Evolutionary conservation across 2,329 filamentous ascomycete species (phyloP), one percentile per base, ranked within the genome.

Genomic region (Cercospora brassicicola): DNA sequence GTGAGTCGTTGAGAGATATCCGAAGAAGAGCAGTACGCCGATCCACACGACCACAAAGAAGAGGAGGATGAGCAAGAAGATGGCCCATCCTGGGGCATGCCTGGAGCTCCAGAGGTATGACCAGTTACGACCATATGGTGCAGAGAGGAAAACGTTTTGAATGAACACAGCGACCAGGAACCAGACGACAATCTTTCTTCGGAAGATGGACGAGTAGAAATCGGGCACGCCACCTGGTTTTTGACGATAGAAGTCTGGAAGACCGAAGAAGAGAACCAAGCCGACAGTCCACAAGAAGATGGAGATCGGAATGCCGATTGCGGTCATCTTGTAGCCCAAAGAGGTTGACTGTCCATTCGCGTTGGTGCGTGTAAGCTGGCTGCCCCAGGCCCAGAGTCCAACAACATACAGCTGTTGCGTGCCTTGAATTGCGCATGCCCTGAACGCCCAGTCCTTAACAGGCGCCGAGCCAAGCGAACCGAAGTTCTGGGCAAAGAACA

Each of bases 121-220:
- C 89, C 89, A 91, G 76, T 89, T 90, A 62, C 89, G 85, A 51
- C 89, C 89, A 73, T 90, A 90, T 0, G 86, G 87, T 0, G 88
- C 84, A 26, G 86, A 87, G 30, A 90, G 82, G 79, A 88, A 90
- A 82, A 88, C 89, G 77, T 90, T 90, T 74, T 90, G 88, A 33
- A 90, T 78, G 67, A 89, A 80, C 51, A 90, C 86, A 3, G 86
- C 84, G 66, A 88, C 78, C 77, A 90, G 87, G 80, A 89, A 90
- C 88, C 88, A 90, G 11, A 89, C 81, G 55, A 90, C 84, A 68
- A 90, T 87, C 78, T 89, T 89, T 67, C 89, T 85, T 57, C 87
- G 83, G 69, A 85, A 81, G 7, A 90, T 81, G 2, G 87, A 86
- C 63, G 81, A 83, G 79, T 90, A 90, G 81, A 91, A 90, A 18